Base-by-base conservation (phyloP, 2,329 filamentous ascomycete species). In the Monilinia fructicola region DNA sequence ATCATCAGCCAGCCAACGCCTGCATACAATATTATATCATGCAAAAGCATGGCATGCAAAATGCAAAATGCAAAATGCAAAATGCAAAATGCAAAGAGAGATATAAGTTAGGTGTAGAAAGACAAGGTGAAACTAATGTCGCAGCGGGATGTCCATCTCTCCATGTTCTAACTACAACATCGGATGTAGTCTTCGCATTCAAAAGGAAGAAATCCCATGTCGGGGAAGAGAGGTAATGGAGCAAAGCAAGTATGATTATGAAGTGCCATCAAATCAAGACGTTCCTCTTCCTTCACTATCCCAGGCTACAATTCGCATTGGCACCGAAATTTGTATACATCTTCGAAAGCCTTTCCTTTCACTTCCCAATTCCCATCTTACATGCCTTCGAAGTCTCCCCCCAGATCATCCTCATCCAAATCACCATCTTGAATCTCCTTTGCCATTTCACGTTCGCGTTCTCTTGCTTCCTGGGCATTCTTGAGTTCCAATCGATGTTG, bases 391-490 rank as follows among this genome's bases (percentile, higher is more conserved):
- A 97, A 98, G 76, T 97, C 94, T 67, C 93, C 94, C 64, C 92
- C 93, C 58, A 96, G 89, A 81, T 98, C 95, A 76, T 97, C 95
- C 74, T 97, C 95, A 74, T 98, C 95, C 79, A 97, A 85, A 76
- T 99, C 95, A 26, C 94, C 95, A 72, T 98, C 95, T 79, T 97
- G 92, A 76, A 99, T 98, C 83, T 99, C 95, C 84, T 98, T 98
- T 70, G 93, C 95, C 84, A 99, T 87, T 80, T 99, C 95, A 23
- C 95, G 87, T 83, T 99, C 95, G 26, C 95, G 86, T 79, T 99
- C 95, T 61, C 95, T 87, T n/a, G 95, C 95, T 80, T 99, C 96
- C 79, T 98, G 94, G 0, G 95, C 95, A 75, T 96, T 98, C 86
- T 97, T 98, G 66, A 99, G 85, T 80, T 99, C 95, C 66, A 98